Percentiles rank a stretch among this genome's conserved stretches.
Evolutionary conservation across 306 rosid genomes (phyloP).

Genomic region (Sicyos baderoa): DNA sequence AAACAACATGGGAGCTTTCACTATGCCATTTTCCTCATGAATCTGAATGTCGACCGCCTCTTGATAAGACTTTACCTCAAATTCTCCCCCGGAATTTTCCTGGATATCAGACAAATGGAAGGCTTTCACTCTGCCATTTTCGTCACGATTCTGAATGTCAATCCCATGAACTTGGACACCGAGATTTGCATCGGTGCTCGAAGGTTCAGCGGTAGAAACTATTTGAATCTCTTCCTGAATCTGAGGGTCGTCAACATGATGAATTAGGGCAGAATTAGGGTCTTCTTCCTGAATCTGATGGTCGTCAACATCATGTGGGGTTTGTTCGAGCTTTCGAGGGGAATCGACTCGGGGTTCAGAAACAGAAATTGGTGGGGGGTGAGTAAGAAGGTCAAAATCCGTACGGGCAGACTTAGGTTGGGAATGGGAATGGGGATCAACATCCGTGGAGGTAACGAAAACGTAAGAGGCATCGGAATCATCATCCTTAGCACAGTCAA

Average conservation of each 20-base stretch:
- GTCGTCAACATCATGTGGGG: too few species aligned
- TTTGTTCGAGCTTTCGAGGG: background rate
- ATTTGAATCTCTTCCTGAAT: constrained; percentile 6
- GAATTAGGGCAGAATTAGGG: too few species aligned
- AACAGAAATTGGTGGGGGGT: too few species aligned
- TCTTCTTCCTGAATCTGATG: background rate
- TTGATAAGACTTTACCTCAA: background rate
- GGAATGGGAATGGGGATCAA: constrained; percentile 27
- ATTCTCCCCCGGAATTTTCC: background rate
- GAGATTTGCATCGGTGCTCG: background rate
- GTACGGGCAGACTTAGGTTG: background rate
- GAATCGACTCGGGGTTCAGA: constrained; percentile 3
- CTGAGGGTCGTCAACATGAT: background rate
- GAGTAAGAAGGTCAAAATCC: too few species aligned
- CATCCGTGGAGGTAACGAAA: too few species aligned
- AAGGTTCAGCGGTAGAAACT: background rate
- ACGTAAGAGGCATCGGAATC: constrained; percentile 21
- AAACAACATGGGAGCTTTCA: background rate
- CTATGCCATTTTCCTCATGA: background rate
- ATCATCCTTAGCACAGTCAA: constrained; percentile 25
- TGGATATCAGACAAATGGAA: background rate
- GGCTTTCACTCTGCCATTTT: background rate
- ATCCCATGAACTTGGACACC: background rate
- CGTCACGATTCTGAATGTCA: background rate
- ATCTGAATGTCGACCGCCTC: background rate